These are phyloP conservation scores for Croton laevigatus DNA, from an alignment of 441 rosid genomes.

Conservation along the genomic window DNA sequence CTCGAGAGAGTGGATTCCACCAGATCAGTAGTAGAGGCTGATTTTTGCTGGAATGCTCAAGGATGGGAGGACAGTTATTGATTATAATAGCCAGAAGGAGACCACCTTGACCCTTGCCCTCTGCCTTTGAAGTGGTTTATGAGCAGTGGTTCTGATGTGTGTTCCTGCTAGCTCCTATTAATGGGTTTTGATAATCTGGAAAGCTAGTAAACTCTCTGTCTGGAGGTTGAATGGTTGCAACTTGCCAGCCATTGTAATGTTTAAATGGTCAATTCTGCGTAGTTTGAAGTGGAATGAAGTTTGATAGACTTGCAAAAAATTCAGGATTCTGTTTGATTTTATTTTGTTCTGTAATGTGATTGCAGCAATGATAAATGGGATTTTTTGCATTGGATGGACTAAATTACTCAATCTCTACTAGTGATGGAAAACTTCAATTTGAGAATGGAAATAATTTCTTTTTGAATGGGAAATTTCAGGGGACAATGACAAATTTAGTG, in stretches of 20 bases:
- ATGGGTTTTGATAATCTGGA: conserved; percentile 2
- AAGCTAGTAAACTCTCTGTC: neutral
- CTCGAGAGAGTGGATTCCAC: conserved; percentile 44
- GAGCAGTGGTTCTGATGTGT: neutral
- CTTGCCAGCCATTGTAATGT: too few species aligned
- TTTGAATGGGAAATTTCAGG: neutral
- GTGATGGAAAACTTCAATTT: too few species aligned
- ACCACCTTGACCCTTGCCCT: conserved; percentile 43
- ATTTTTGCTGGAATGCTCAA: conserved; percentile 44
- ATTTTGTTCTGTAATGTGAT: too few species aligned
- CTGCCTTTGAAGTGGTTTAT: conserved; percentile 41
- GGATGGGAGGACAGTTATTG: conserved; percentile 36
- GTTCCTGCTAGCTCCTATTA: neutral
- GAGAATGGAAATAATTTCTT: too few species aligned
- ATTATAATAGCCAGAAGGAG: conserved; percentile 43
- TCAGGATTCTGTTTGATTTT: too few species aligned
- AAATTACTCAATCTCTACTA: too few species aligned
- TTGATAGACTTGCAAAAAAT: too few species aligned
- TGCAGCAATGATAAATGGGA: too few species aligned
- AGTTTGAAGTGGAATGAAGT: too few species aligned
- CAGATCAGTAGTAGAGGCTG: conserved; percentile 40
- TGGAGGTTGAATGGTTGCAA: neutral
- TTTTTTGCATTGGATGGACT: neutral
- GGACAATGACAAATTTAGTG: too few species aligned
- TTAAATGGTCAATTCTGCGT: too few species aligned